A percentile compares a stretch with the other conserved stretches of the same genome.
Evolutionary conservation across 805 yeast species (phyloP).

Genomic region (Candida khao-thaluensis): DNA sequence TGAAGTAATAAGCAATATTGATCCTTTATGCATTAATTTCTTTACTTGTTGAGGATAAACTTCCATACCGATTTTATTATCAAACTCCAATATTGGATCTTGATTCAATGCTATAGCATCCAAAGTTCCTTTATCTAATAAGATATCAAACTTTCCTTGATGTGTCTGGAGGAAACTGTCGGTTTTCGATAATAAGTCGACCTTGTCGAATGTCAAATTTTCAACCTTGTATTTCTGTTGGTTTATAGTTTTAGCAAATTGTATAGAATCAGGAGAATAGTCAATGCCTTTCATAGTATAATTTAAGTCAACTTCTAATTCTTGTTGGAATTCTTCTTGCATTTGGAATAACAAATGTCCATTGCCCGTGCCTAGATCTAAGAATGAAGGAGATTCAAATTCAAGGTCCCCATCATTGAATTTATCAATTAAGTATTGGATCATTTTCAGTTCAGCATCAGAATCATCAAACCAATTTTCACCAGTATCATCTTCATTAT

Average conservation of each 20-base stretch:
- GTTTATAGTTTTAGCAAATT: conserved; percentile 67
- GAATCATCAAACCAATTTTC: conserved; percentile 96
- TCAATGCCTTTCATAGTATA: conserved; percentile 63
- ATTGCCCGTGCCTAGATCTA: conserved; percentile 95
- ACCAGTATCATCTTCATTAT: conserved; percentile 83
- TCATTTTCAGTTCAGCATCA: conserved; percentile 85
- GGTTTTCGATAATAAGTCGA: conserved; percentile 58
- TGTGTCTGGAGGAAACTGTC: conserved; percentile 36
- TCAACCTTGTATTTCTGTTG: conserved; percentile 30
- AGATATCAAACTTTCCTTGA: conserved; percentile 58
- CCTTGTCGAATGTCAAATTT: conserved; percentile 56
- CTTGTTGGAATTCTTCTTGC: conserved; percentile 57
- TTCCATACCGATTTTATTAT: conserved; percentile 48
- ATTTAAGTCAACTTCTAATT: conserved; percentile 13
- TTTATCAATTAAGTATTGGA: conserved; percentile 63
- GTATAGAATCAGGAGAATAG: conserved; percentile 77
- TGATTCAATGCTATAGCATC: conserved; percentile 94
- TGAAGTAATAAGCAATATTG: conserved; percentile 75
- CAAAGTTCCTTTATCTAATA: conserved; percentile 91
- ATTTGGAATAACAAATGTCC: conserved; percentile 83
- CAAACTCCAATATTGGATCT: conserved; percentile 40
- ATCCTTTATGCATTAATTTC: conserved; percentile 52
- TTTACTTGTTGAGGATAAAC: conserved; percentile 62
- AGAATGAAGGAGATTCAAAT: conserved; percentile 38
- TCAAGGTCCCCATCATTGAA: conserved; percentile 28